Conservation (phyloP, 2,329 filamentous ascomycete species). For the Neurospora crassa region DNA sequence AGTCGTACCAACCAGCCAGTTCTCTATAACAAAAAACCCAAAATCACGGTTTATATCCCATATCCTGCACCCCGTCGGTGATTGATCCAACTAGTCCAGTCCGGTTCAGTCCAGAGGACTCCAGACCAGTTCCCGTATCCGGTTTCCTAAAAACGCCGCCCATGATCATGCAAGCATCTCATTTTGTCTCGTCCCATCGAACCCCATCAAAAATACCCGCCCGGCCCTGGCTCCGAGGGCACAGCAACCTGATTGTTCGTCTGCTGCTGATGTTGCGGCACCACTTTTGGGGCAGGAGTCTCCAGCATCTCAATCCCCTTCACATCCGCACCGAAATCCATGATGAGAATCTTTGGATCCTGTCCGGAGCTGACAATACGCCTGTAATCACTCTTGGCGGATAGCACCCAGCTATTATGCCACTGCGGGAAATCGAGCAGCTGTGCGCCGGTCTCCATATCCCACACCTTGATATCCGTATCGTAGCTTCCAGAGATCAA, state of each 20-base stretch:
- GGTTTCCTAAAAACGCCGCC: background rate
- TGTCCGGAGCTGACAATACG: conserved; percentile 92
- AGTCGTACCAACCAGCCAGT: background rate
- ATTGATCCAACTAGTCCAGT: background rate
- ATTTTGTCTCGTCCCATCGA: background rate
- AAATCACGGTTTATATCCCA: background rate
- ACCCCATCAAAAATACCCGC: conserved; percentile 6
- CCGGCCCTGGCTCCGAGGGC: background rate
- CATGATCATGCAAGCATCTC: background rate
- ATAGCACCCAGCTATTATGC: conserved; percentile 95
- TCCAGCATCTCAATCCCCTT: conserved; percentile 50
- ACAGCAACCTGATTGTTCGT: background rate
- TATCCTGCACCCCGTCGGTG: background rate
- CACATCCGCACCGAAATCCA: conserved; percentile 73
- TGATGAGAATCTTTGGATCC: conserved; percentile 81
- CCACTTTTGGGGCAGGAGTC: conserved; percentile 17
- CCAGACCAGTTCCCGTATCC: background rate
- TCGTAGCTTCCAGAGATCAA: conserved; percentile 92
- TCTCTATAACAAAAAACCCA: background rate
- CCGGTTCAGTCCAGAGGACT: background rate
- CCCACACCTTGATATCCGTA: conserved; percentile 88
- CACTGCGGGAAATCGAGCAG: conserved; percentile 84
- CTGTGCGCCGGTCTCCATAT: conserved; percentile 69
- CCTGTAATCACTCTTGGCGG: conserved; percentile 90
- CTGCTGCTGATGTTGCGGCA: background rate